Percentiles rank a stretch among this genome's conserved stretches.
Conservation (phyloP, 1,284 basidiomycete species). For the Pascua sp. region DNA sequence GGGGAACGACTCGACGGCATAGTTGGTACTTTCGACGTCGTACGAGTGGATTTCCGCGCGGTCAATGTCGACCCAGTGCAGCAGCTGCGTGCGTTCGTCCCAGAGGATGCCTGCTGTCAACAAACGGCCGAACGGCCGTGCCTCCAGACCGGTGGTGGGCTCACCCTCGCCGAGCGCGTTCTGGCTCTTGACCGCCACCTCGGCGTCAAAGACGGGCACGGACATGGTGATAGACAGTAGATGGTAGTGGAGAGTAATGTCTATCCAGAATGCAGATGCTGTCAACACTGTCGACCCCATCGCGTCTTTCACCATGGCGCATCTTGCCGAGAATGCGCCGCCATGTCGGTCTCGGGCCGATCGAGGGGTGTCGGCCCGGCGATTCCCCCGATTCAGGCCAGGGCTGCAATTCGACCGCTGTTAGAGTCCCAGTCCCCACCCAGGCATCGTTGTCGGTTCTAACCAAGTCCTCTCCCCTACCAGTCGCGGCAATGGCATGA, state of each 20-base stretch:
- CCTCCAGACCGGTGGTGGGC: slow-evolving; percentile 4
- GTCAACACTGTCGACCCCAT: no score
- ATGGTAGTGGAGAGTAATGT: not conserved
- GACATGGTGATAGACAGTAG: slow-evolving; percentile 1
- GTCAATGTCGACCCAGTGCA: slow-evolving; percentile 48
- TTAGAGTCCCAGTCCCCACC: no score
- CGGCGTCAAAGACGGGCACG: slow-evolving; percentile 30
- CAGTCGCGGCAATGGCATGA: no score
- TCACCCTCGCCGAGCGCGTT: slow-evolving; percentile 5
- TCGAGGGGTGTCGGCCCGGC: no score
- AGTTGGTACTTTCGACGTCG: slow-evolving; percentile 28
- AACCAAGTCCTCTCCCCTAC: no score
- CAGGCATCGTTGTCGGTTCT: no score
- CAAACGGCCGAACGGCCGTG: not conserved
- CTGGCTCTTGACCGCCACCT: slow-evolving; percentile 24
- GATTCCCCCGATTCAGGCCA: no score
- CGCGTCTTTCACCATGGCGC: no score
- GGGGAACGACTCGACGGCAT: slow-evolving; percentile 36
- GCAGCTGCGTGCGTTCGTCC: slow-evolving; percentile 34
- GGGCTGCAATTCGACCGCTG: no score
- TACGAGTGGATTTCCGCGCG: slow-evolving; percentile 36
- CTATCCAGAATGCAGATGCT: no score
- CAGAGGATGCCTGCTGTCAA: slow-evolving; percentile 39
- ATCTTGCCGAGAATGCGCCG: no score
- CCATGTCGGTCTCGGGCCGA: no score